A percentile compares a stretch with the other conserved stretches of the same genome.
phyloP scores from a whole-genome alignment of 2,329 filamentous ascomycete species.

The Phialophora tarda region DNA sequence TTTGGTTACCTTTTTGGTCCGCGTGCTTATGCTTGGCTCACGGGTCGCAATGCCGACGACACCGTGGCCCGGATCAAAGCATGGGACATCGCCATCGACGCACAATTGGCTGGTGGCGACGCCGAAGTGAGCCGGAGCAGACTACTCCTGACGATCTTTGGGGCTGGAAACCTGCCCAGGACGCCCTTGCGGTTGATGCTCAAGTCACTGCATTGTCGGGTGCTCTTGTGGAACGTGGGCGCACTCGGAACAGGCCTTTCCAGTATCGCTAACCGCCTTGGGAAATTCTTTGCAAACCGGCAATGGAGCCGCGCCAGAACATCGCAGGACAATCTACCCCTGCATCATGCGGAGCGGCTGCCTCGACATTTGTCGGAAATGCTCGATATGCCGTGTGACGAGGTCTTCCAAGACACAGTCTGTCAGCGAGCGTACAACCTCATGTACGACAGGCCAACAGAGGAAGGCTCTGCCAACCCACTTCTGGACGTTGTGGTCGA shows the following conservation, averaged over 20 bases:
- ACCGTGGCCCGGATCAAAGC: conserved; percentile 86
- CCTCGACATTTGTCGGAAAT: conserved; percentile 77
- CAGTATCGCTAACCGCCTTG: conserved; percentile 69
- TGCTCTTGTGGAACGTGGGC: conserved; percentile 80
- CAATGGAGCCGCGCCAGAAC: conserved; percentile 68
- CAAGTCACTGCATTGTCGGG: conserved; percentile 87
- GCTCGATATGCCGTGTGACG: conserved; percentile 78
- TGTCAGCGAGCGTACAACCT: conserved; percentile 87
- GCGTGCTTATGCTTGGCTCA: conserved; percentile 76
- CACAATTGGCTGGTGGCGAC: conserved; percentile 89
- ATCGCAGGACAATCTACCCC: conserved; percentile 53
- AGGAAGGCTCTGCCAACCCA: conserved; percentile 67
- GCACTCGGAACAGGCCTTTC: conserved; percentile 69
- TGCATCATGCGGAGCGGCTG: conserved; percentile 67
- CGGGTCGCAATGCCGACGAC: conserved; percentile 80
- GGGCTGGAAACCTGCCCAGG: conserved; percentile 82
- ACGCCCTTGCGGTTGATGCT: conserved; percentile 86
- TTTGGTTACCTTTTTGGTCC: conserved; percentile 77
- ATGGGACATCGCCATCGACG: conserved; percentile 91
- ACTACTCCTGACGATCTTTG: conserved; percentile 82
- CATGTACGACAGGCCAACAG: conserved; percentile 81
- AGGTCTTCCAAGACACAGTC: conserved; percentile 77
- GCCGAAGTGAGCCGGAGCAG: conserved; percentile 87
- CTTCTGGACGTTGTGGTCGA: conserved; percentile 84
- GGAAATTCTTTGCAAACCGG: conserved; percentile 72